Base-by-base conservation (phyloP, 1,284 basidiomycete species). In the Ustilago esculenta region DNA sequence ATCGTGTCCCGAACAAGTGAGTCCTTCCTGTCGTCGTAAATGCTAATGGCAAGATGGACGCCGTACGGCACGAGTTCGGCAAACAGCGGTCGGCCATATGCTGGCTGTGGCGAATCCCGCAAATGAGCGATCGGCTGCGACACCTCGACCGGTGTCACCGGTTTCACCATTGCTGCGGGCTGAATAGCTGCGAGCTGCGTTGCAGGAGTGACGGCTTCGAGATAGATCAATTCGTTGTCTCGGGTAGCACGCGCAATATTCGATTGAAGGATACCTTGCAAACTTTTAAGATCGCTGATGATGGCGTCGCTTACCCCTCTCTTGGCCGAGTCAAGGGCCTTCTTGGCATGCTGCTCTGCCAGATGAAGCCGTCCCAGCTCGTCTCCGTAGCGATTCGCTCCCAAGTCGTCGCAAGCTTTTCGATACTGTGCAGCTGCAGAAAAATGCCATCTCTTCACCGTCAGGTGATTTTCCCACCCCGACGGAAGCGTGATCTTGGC, bases 161-260 rank as follows among this genome's bases (percentile, higher is more conserved):
- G 82, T 66, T 89, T 87, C 27, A 90, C 92, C 83, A 98, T 88
- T 4, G 86, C 83, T 2, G 88, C 88, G 20, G 88, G 88, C 34
- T 85, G 83, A 41, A 98, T 89, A 0, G 86, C 81, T 0, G 89
- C 83, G 4, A 97, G 86, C 24, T 89, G 86, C 2, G 90, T 87
- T 1, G 87, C 78, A 0, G 92, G 84, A 0, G 93, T 94, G 0
- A 96, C 86, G 40, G 92, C 89, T 55, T 92, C 87, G 71, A 97
- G 91, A 83, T 98, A 99, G 47, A 99, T 96, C 5, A 98, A 85
- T 81, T 97, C 92, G 78, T 99, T 99, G 82, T 98, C 96, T 24
- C 92, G 87, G 61, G 77, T 81, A 0, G 94, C 92, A 14, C 92
- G 87, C 3, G 85, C 83, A 18, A 85, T 75, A 20, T 84, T 83